These are phyloP conservation scores for Omphalotus guepiniiformis DNA, from an alignment of 768 basidiomycete species.

Conservation along the genomic window DNA sequence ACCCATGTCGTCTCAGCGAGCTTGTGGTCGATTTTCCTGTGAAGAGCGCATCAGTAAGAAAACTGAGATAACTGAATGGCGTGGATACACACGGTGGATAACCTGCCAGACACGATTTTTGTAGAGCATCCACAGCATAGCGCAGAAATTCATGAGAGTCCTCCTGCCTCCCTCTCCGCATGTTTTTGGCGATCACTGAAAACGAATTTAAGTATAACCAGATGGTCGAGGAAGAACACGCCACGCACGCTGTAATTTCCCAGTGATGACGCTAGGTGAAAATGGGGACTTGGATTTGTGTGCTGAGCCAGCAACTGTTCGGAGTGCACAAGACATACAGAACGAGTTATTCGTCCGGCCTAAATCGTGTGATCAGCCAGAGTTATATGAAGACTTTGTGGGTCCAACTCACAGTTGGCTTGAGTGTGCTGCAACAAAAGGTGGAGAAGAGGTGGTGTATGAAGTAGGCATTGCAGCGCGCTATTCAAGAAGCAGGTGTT, in stretches of 20 bases:
- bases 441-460: slow-evolving; percentile 83
- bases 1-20: slow-evolving; percentile 89
- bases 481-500: slow-evolving; percentile 98
- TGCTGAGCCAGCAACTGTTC: slow-evolving; percentile 50
- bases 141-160: slow-evolving; percentile 98
- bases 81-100: slow-evolving; percentile 54
- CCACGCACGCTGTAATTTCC: slow-evolving; percentile 63
- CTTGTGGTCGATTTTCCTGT: slow-evolving; percentile 66
- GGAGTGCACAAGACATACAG: slow-evolving; percentile 79
- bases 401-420: slow-evolving; percentile 53
- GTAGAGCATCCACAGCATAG: slow-evolving; percentile 87
- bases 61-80: not conserved
- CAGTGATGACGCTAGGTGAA: slow-evolving; percentile 61
- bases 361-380: slow-evolving; percentile 17
- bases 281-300: slow-evolving; percentile 47
- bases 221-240: not conserved
- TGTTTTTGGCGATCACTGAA: slow-evolving; percentile 84
- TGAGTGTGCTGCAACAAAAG: slow-evolving; percentile 49
- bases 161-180: slow-evolving; percentile 90
- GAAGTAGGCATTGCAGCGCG: slow-evolving; percentile 86
- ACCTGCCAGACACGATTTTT: slow-evolving; percentile 76
- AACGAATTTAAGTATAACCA: slow-evolving; percentile 10
- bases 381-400: slow-evolving; percentile 1
- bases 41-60: slow-evolving; percentile 6
- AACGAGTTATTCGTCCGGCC: slow-evolving; percentile 48